Evolutionary conservation across 768 basidiomycete genomes (phyloP).

Genomic region (Termitomyces sp.): DNA sequence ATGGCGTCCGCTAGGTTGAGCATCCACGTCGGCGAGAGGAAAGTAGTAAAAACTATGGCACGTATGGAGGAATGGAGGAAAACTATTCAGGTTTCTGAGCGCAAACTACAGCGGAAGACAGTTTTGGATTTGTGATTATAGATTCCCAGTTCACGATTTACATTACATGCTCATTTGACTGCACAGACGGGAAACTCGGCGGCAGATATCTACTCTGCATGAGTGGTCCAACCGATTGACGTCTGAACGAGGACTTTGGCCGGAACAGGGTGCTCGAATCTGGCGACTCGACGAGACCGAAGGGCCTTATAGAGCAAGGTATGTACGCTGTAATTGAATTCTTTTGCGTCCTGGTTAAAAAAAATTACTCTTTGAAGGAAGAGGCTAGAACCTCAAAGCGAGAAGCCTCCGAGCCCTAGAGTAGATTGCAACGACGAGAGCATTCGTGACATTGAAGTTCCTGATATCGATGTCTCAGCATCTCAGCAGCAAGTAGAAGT

Average conservation of each 20-base stretch:
- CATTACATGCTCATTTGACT: background rate
- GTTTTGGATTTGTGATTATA: conserved; percentile 63
- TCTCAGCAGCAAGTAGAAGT: conserved; percentile 49
- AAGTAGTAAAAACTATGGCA: conserved; percentile 55
- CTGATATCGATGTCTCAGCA: conserved; percentile 42
- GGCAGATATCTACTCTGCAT: conserved; percentile 55
- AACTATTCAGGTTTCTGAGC: conserved; percentile 62
- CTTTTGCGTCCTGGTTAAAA: background rate
- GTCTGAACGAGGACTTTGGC: conserved; percentile 84
- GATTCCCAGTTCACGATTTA: background rate
- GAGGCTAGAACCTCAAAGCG: conserved; percentile 64
- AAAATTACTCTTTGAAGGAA: conserved; percentile 40
- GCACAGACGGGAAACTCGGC: conserved; percentile 67
- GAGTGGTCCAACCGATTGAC: conserved; percentile 60
- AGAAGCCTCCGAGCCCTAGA: conserved; percentile 41
- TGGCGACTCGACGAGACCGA: conserved; percentile 93
- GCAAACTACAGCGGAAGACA: conserved; percentile 65
- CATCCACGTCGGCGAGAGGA: conserved; percentile 57
- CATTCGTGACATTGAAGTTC: conserved; percentile 45
- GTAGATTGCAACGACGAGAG: conserved; percentile 39
- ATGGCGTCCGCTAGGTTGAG: conserved; percentile 55
- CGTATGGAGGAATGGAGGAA: conserved; percentile 72
- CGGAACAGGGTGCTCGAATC: conserved; percentile 38
- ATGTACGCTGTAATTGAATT: conserved; percentile 29
- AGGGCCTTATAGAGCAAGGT: conserved; percentile 85